phyloP scores from a whole-genome alignment of 2,329 filamentous ascomycete genomes.

The Atkinsonella hypoxylon region DNA sequence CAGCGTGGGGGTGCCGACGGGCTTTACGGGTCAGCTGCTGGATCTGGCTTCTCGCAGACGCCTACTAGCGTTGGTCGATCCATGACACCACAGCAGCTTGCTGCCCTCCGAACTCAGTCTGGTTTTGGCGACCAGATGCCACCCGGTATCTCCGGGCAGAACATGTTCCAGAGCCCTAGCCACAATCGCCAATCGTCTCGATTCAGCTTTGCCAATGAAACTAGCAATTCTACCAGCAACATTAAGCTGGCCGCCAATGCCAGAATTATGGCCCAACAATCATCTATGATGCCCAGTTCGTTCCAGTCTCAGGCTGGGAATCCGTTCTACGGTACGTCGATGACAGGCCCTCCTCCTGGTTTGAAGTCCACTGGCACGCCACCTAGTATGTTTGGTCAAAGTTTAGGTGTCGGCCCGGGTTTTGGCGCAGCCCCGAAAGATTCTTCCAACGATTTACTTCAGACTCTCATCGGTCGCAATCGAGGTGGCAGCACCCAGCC shows the following conservation, averaged over 20 bases:
- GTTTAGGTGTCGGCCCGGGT: constrained; percentile 57
- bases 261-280: constrained; percentile 72
- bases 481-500: constrained; percentile 56
- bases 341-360: constrained; percentile 87
- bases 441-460: constrained; percentile 51
- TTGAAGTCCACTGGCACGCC: constrained; percentile 92
- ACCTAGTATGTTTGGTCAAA: constrained; percentile 88
- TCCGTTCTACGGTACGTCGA: constrained; percentile 72
- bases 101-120: constrained; percentile 50
- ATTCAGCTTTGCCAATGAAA: constrained; percentile 78
- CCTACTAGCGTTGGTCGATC: constrained; percentile 49
- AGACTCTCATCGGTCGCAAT: constrained; percentile 66
- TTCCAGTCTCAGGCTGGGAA: constrained; percentile 48
- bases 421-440: constrained; percentile 64
- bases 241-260: constrained; percentile 71
- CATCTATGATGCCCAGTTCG: constrained; percentile 68
- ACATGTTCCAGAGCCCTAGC: constrained; percentile 45
- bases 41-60: constrained; percentile 35
- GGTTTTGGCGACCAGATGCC: constrained; percentile 50
- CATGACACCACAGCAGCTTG: constrained; percentile 68
- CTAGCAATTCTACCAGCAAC: constrained; percentile 33
- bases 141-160: constrained; percentile 39
- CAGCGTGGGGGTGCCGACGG: constrained; percentile 48
- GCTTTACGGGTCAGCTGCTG: constrained; percentile 40
- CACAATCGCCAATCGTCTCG: constrained; percentile 77